Base-by-base conservation (phyloP, 2,329 filamentous ascomycete genomes). In the Alternaria gaisen region DNA sequence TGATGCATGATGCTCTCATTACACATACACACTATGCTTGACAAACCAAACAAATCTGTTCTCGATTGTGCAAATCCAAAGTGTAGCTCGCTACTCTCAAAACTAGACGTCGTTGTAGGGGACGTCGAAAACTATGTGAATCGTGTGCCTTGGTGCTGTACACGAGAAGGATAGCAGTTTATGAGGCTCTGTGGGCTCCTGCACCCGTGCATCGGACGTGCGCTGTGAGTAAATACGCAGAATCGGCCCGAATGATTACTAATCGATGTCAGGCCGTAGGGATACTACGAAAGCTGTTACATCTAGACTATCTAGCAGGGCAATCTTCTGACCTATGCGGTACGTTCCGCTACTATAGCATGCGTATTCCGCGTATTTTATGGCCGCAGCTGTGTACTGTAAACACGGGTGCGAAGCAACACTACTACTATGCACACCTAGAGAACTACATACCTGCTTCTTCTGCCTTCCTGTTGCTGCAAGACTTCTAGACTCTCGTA, bases 41-140 rank as follows among this genome's bases (percentile, higher is more conserved):
- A 14, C 6, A 36, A 1, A 8, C 14, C 6, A n/a, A 36, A 16
- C 14, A 8, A 36, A 7, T 36, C 2, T 2, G 12, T 36, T 38
- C 36, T 7, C 4, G 0, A 8, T 10, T 3, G 36, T 3, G 36
- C 16, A 0, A 0, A 38, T 38, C 14, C n/a, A 3, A 0, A 18
- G 6, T 1, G 3, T 5, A n/a, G 7, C 6, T 38, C 16, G 36
- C 16, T 16, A 18, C 3, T 4, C 3, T 38, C n/a, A 9, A 6
- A 1, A 38, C 2, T n/a, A n/a, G 8, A 7, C 0, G 14, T 38
- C 16, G 0, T 38, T 0, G 0, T n/a, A n/a, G 3, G 7, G 34
- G 1, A n/a, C 18, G 2, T 38, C 16, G 1, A 38, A n/a, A 16
- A 5, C 0, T 5, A n/a, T n/a, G 16, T 38, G 0, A 4, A n/a